Conservation (phyloP, 2,329 filamentous ascomycete species). For the Fusarium liriodendri region DNA sequence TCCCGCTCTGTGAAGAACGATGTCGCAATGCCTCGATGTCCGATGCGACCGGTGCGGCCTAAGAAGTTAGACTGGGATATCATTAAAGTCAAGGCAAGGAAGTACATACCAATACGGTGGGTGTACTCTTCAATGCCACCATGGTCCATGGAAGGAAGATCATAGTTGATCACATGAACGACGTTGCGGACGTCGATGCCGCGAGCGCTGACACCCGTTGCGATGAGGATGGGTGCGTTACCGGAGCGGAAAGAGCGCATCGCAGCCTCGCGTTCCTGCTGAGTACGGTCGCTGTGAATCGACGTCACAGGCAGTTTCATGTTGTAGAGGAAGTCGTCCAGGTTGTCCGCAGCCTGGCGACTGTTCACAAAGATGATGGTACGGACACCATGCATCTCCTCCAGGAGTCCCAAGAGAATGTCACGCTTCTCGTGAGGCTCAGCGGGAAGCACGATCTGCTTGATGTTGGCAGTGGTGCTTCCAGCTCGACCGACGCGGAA, state of each 20-base stretch:
- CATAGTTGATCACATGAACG: slow-evolving; percentile 93
- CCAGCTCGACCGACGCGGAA: slow-evolving; percentile 90
- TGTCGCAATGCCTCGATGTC: slow-evolving; percentile 84
- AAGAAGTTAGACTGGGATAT: slow-evolving; percentile 15
- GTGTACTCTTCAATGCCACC: slow-evolving; percentile 95
- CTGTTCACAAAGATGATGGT: slow-evolving; percentile 93
- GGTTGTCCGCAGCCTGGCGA: slow-evolving; percentile 79
- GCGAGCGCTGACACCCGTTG: slow-evolving; percentile 87
- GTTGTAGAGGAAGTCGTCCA: slow-evolving; percentile 92
- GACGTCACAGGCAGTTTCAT: slow-evolving; percentile 83
- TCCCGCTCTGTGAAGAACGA: slow-evolving; percentile 90
- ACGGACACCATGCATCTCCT: slow-evolving; percentile 75
- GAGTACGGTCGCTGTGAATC: slow-evolving; percentile 88
- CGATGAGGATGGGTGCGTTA: slow-evolving; percentile 80
- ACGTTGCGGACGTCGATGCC: slow-evolving; percentile 91
- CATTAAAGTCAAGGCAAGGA: not conserved
- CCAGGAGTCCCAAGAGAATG: slow-evolving; percentile 77
- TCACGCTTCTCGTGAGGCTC: slow-evolving; percentile 75
- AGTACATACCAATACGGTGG: slow-evolving; percentile 84
- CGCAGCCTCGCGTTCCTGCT: slow-evolving; percentile 91
- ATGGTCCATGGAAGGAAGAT: slow-evolving; percentile 78
- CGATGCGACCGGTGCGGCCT: slow-evolving; percentile 95
- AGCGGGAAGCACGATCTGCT: slow-evolving; percentile 78
- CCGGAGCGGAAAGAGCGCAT: slow-evolving; percentile 86
- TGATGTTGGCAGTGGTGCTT: slow-evolving; percentile 84